Evolutionary conservation across 192 early-diverging fungal species (phyloP).

Genomic region (Entrophospora sp.): DNA sequence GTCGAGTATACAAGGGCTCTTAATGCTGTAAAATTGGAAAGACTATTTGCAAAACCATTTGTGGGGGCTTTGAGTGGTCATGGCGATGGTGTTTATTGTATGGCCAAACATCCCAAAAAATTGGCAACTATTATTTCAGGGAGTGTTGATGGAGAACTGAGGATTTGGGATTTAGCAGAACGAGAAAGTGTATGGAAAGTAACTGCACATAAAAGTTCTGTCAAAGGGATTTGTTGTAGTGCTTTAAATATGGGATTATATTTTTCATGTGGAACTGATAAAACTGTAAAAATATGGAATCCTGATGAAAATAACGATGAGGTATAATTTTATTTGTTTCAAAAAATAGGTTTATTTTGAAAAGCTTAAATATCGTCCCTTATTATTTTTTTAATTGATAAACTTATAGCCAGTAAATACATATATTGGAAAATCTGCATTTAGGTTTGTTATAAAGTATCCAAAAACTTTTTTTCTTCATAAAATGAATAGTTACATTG

Average conservation of each 20-base stretch:
- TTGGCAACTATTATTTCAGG: slow-evolving; percentile 80
- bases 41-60: slow-evolving; percentile 97
- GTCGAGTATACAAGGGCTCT: slow-evolving; percentile 94
- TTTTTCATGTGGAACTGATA: slow-evolving; percentile 90
- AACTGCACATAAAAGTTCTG: slow-evolving; percentile 75
- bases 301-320: slow-evolving; percentile 34
- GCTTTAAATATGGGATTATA: slow-evolving; percentile 58
- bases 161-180: slow-evolving; percentile 79
- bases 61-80: slow-evolving; percentile 84
- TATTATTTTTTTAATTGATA: slow-evolving; percentile 20
- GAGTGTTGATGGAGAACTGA: slow-evolving; percentile 91
- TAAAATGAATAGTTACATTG: too few relatives aligned
- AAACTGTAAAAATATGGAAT: slow-evolving; percentile 91
- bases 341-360: not conserved
- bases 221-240: slow-evolving; percentile 73
- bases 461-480: too few relatives aligned
- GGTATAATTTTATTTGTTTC: not conserved
- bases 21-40: slow-evolving; percentile 86
- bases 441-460: slow-evolving; percentile 30
- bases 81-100: slow-evolving; percentile 88
- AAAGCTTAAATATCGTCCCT: not conserved
- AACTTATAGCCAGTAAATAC: slow-evolving; percentile 65
- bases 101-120: slow-evolving; percentile 89
- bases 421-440: slow-evolving; percentile 68
- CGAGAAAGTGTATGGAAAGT: slow-evolving; percentile 71